Conservation (phyloP, 805 yeast genomes). For the Kuraishia cidri region DNA sequence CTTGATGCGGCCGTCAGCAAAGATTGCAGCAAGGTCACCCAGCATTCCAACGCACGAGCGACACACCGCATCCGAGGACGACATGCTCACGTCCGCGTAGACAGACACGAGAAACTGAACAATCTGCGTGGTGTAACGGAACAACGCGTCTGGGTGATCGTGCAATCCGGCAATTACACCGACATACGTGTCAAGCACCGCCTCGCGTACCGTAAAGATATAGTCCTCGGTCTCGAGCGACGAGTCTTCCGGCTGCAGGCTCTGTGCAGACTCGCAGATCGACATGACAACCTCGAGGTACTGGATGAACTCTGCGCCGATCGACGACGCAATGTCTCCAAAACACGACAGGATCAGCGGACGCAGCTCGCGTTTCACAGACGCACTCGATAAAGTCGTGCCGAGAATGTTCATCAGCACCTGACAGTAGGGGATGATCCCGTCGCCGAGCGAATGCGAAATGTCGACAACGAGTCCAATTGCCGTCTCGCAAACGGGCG, state of each 20-base stretch:
- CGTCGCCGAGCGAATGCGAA: constrained; percentile 75
- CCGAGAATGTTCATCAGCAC: constrained; percentile 82
- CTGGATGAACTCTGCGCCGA: constrained; percentile 69
- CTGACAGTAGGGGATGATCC: constrained; percentile 65
- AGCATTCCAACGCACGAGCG: constrained; percentile 83
- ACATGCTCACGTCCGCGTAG: constrained; percentile 49
- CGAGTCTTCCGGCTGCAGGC: constrained; percentile 53
- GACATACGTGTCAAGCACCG: constrained; percentile 92
- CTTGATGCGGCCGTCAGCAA: constrained; percentile 66
- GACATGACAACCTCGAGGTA: constrained; percentile 75
- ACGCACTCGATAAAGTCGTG: constrained; percentile 53
- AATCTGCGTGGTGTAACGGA: constrained; percentile 58
- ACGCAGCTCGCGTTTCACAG: constrained; percentile 71
- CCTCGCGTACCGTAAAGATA: constrained; percentile 61
- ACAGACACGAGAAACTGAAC: constrained; percentile 59
- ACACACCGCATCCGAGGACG: constrained; percentile 59
- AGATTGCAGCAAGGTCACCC: constrained; percentile 90
- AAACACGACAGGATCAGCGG: constrained; percentile 88
- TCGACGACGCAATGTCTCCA: constrained; percentile 90
- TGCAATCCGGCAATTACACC: constrained; percentile 91
- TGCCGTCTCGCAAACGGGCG: constrained; percentile 80
- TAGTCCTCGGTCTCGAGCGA: constrained; percentile 74
- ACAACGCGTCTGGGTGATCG: constrained; percentile 54
- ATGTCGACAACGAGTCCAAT: constrained; percentile 94
- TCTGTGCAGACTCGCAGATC: constrained; percentile 61